Evolutionary conservation across 1,139 yeast genomes (phyloP), one percentile per base, ranked within the genome.

Genomic region (Kodamaea anthophila): DNA sequence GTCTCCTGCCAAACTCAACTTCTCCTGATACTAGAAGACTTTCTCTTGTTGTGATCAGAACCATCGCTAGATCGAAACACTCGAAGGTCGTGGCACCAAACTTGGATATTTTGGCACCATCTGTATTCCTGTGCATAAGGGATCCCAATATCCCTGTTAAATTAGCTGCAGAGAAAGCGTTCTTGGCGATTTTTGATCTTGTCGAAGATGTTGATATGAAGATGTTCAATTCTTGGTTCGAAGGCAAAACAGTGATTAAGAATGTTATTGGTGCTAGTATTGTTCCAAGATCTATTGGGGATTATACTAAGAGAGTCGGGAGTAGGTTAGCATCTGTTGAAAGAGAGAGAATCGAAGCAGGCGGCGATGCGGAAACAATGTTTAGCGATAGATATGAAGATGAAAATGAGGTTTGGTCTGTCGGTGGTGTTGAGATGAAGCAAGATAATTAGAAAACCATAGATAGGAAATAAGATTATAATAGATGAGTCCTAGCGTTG

Each of bases 91-190:
- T 82, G 26, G 56, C 59, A 32, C 74, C 79, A 8, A 63, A 70
- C 44, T 61, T 77, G 40, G 77, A 78, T 42, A 36, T 60, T 2
- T 44, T 91, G 32, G 86, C 73, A 6, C 85, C 94, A 10, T 68
- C 85, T 13, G 77, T 87, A 2, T 91, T 91, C 51, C 64, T 79
- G 0, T 80, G 94, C 51, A 82, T 91, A 25, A 72, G 98, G 42
- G 96, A 88, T 46, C 70, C 78, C 10, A 65, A 84, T 27, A 85
- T 91, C 46, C 97, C 98, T 4, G 81, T 91, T 43, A 87, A 87
- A 49, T 68, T 91, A 39, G 96, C 97, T 1, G 95, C 96, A 4
- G 98, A 91, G 54, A 86, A 86, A 62, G 88, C 95, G 1, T 88
- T 72, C 53, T 56, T 88, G 45, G 75, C 87, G 2, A 55, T 86